Conservation (phyloP, 176 grass and related monocot species). For the Phoenix dactylifera region DNA sequence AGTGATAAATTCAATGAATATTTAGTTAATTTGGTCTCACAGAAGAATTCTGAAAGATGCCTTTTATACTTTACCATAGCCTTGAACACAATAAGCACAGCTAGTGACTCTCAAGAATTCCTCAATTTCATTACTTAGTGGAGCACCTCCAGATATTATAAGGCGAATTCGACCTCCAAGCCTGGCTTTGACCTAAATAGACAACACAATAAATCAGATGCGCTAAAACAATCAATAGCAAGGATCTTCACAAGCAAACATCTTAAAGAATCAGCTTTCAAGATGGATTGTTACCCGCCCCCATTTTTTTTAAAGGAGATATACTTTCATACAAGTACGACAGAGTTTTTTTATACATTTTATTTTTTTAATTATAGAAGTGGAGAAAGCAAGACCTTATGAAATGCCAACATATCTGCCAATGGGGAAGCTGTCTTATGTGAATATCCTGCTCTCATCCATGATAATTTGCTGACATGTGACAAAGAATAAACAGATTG, state of each 20-base stretch:
- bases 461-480: conserved; percentile 53
- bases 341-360: too few species aligned
- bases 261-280: too few species aligned
- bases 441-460: conserved; percentile 74
- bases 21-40: too few species aligned
- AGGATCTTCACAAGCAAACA: too few species aligned
- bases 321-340: too few species aligned
- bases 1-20: neutral
- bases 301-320: too few species aligned
- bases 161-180: conserved; percentile 86
- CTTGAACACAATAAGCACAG: conserved; percentile 82
- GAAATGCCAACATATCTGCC: conserved; percentile 79
- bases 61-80: conserved; percentile 62
- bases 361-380: neutral
- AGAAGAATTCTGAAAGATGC: conserved; percentile 11
- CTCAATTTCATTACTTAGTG: conserved; percentile 85
- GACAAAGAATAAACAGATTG: neutral
- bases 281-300: too few species aligned
- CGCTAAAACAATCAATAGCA: too few species aligned
- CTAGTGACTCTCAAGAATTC: conserved; percentile 90
- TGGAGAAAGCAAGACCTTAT: conserved; percentile 50
- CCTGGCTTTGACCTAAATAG: conserved; percentile 78
- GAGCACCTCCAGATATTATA: conserved; percentile 85
- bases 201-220: conserved; percentile 10
- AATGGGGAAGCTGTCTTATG: conserved; percentile 86